Conservation (phyloP, 139 green algal species). For the Picochlorum sp. region DNA sequence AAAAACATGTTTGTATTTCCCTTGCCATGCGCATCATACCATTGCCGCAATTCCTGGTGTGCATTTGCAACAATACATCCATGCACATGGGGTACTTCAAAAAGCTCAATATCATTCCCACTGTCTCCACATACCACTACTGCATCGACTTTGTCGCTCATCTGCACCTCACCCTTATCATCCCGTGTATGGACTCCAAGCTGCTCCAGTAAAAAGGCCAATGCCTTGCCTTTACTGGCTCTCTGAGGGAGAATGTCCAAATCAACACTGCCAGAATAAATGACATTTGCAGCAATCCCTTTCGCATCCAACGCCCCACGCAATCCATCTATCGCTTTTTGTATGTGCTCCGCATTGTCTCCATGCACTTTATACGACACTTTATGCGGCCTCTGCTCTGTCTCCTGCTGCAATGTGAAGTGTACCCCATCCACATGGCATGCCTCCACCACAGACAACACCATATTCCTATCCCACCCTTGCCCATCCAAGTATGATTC, state of each 20-base stretch:
- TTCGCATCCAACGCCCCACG: conserved; percentile 24
- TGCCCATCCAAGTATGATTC: conserved; percentile 39
- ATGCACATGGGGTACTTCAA: conserved; percentile 60
- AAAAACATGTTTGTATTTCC: conserved; percentile 24
- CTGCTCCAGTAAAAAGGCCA: conserved; percentile 70
- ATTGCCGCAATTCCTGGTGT: conserved; percentile 71
- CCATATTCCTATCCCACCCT: conserved; percentile 37
- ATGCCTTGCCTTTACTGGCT: conserved; percentile 80
- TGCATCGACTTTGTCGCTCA: conserved; percentile 17
- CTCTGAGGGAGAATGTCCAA: conserved; percentile 70
- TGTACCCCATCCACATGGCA: conserved; percentile 8
- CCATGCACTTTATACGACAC: conserved; percentile 66
- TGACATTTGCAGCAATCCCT: conserved; percentile 47
- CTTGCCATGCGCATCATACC: conserved; percentile 32
- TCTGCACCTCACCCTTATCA: conserved; percentile 12
- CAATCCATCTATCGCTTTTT: conserved; percentile 25
- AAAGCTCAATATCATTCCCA: conserved; percentile 90
- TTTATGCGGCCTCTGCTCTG: conserved; percentile 87
- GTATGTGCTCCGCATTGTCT: conserved; percentile 1
- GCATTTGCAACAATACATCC: conserved; percentile 84
- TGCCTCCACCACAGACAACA: not conserved
- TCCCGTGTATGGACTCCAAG: not conserved
- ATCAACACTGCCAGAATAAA: conserved; percentile 76
- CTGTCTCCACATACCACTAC: conserved; percentile 86
- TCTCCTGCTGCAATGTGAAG: conserved; percentile 42